Base-by-base conservation (phyloP, 257 asterid genomes). In the Ilex aquifolium region DNA sequence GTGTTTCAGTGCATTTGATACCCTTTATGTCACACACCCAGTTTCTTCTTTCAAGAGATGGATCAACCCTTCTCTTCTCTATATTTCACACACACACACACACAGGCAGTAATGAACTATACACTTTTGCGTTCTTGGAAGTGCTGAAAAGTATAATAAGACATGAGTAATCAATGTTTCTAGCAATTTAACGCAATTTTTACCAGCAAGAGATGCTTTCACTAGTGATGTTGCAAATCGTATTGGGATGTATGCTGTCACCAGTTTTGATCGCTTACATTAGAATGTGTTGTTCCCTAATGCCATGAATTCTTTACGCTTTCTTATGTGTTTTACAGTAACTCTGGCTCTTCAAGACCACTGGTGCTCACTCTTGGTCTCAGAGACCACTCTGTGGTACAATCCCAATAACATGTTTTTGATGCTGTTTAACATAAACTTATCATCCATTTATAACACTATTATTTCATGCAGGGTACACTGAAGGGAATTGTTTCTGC, bases 361-460 rank as follows among this genome's bases (percentile, higher is more conserved):
- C 67, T 92, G 72, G 92, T 92, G 50, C 76, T 92, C 54, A 81
- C 95, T 63, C 95, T 89, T 65, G 98, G 98, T 62, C 86, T 92
- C 53, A 84, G 73, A 72, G 90, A 87, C 64, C 95, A 92, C 76
- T 85, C 98, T 27, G 52, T 63, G 95, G 98, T 91, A 83, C 15
- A 31, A 10, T 7, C 30, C 1, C 5, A 53, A 7, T 21, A 21
- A 53, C 57, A 15, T 53, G 3, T 14, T 53, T 53, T 21, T 4
- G 10, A 49, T 15, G 0, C 54, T 49, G 14, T 49, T 49, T 2
- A 49, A 49, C 54, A 49, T 12, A 3, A 49, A 49, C 10, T 15
- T 1, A 12, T 49, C 55, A 48, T 56, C 27, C 31, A 21, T 52
- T 9, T 49, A 49, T 12, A 49, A 2, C 4, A 29, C 14, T 21